Percentiles rank a stretch among this genome's conserved stretches.
These are phyloP conservation scores for Leccinum uliginosum DNA, from an alignment of 768 basidiomycete species.

Conservation along the genomic window DNA sequence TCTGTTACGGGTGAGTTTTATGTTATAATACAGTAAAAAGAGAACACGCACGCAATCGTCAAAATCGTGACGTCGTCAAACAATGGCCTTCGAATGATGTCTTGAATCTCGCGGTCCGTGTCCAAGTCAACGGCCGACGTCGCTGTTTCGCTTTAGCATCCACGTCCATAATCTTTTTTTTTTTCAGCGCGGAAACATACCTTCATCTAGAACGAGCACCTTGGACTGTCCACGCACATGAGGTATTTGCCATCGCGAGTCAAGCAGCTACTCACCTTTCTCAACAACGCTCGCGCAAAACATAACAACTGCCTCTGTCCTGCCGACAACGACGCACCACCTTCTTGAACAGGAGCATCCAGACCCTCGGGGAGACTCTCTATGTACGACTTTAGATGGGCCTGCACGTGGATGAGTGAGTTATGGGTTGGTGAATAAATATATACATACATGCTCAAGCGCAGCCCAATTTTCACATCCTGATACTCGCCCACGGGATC, in stretches of 20 bases:
- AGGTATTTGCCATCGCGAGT: background rate
- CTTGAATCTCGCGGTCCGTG: constrained; percentile 85
- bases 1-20: constrained; percentile 28
- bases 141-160: constrained; percentile 37
- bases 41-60: constrained; percentile 68
- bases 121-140: constrained; percentile 90
- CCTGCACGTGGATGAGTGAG: constrained; percentile 33
- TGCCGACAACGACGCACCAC: constrained; percentile 74
- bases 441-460: constrained; percentile 53
- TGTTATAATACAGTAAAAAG: background rate
- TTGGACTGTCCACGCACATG: constrained; percentile 48
- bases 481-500: constrained; percentile 74
- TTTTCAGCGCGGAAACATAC: constrained; percentile 29
- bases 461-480: constrained; percentile 89
- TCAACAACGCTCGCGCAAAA: constrained; percentile 79
- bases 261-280: constrained; percentile 46
- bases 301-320: constrained; percentile 89
- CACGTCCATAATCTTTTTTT: background rate
- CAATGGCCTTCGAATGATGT: constrained; percentile 75
- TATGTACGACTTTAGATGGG: constrained; percentile 65
- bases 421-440: background rate
- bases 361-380: constrained; percentile 61
- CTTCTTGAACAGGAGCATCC: constrained; percentile 72
- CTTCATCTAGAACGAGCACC: constrained; percentile 92
- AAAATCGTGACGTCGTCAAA: constrained; percentile 79